Evolutionary conservation across 179 eudicot genomes (phyloP).

Genomic region (Camellia oleifera): DNA sequence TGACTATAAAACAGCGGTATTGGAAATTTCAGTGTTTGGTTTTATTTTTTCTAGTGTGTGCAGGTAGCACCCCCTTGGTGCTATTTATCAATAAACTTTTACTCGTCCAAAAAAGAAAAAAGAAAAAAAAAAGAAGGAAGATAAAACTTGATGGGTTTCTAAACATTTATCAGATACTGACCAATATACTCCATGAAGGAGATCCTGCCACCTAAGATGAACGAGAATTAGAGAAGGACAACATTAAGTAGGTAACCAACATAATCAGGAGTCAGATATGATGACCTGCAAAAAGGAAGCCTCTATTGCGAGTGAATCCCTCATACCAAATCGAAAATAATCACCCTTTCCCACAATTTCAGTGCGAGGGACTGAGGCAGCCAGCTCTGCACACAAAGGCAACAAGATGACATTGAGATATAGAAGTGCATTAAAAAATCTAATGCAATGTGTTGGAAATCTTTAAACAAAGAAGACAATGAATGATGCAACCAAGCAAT

Average conservation of each 20-base stretch:
- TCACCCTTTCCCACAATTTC: conserved; percentile 95
- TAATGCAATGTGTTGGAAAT: not conserved
- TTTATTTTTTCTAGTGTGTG: not conserved
- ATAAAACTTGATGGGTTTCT: not conserved
- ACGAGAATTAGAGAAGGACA: not conserved
- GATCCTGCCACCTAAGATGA: conserved; percentile 9
- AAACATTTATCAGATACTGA: not conserved
- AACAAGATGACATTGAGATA: conserved; percentile 12
- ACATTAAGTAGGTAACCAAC: not conserved
- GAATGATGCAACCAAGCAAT: not conserved
- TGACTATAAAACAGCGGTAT: not conserved
- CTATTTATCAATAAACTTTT: not conserved
- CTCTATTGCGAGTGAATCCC: conserved; percentile 97
- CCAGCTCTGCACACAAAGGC: conserved; percentile 55
- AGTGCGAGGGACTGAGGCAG: conserved; percentile 81
- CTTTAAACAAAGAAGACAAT: conserved; percentile 4
- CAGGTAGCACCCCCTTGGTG: not conserved
- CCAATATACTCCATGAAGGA: not conserved
- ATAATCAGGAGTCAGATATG: not conserved
- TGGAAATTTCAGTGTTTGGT: not conserved
- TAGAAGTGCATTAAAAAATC: not conserved
- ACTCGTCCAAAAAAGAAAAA: not conserved
- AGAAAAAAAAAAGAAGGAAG: too few relatives aligned
- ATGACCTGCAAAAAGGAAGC: conserved; percentile 95
- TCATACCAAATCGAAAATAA: conserved; percentile 94